These are phyloP conservation scores for Cyclotella cryptica DNA, from an alignment of 108 stramenopile species.

Conservation along the genomic window DNA sequence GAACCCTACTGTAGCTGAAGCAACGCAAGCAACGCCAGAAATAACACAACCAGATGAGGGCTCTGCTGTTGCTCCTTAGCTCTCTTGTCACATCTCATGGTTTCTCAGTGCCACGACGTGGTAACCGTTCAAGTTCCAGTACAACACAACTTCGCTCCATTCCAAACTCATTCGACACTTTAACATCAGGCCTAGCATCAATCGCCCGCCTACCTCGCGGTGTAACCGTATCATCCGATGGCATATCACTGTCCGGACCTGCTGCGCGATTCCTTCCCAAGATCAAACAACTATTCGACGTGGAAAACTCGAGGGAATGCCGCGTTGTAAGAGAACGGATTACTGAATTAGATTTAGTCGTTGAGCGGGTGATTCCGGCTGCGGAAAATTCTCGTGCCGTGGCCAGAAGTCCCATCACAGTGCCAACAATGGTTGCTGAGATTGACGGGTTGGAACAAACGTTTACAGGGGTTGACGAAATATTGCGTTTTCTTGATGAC, in stretches of 20 bases:
- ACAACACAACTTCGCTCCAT: conserved; percentile 42
- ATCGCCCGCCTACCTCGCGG: conserved; percentile 64
- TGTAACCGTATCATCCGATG: conserved; percentile 44
- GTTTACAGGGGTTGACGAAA: conserved; percentile 46
- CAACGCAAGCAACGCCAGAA: too few relatives aligned
- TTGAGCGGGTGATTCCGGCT: conserved; percentile 61
- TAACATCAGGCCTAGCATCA: conserved; percentile 76
- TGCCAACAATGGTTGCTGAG: conserved; percentile 43
- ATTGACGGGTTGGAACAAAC: conserved; percentile 42
- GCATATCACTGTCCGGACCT: conserved; percentile 18
- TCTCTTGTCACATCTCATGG: background rate
- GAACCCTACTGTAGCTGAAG: too few relatives aligned
- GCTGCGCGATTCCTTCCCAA: conserved; percentile 23
- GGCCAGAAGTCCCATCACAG: background rate
- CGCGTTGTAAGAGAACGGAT: conserved; percentile 81
- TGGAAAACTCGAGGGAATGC: conserved; percentile 66
- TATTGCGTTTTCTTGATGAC: conserved; percentile 30
- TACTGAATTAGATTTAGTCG: conserved; percentile 83
- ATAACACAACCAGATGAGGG: too few relatives aligned
- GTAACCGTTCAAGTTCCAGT: background rate
- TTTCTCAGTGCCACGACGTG: background rate
- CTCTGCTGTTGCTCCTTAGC: too few relatives aligned
- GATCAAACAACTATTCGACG: conserved; percentile 54
- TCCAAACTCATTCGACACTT: conserved; percentile 66
- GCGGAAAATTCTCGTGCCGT: conserved; percentile 14